Evolutionary conservation across 225 moss, liverwort and hornwort genomes (phyloP).

Genomic region (Sphagnum tenellum): DNA sequence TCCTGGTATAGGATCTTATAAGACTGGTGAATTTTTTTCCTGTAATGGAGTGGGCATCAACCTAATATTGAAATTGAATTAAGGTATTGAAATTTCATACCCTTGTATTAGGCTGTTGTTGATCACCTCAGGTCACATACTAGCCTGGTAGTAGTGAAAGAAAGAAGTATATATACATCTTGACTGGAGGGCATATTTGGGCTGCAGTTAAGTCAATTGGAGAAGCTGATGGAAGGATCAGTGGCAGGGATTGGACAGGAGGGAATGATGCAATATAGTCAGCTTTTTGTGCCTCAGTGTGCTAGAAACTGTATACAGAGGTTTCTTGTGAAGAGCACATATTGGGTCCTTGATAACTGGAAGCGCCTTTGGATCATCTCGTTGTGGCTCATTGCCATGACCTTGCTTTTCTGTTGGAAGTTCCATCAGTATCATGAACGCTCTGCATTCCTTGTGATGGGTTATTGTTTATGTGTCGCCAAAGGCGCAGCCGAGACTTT

Average conservation of each 20-base stretch:
- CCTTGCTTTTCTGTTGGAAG: slow-evolving; percentile 61
- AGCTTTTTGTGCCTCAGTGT: slow-evolving; percentile 38
- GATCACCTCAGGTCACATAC: no score
- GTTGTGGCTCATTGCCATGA: slow-evolving; percentile 61
- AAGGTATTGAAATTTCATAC: no score
- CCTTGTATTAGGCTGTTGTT: no score
- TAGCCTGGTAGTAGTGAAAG: no score
- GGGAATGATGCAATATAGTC: slow-evolving; percentile 50
- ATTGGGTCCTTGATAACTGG: slow-evolving; percentile 75
- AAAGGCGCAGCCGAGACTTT: slow-evolving; percentile 95
- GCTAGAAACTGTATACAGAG: slow-evolving; percentile 24
- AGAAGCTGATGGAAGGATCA: slow-evolving; percentile 76
- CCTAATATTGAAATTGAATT: no score
- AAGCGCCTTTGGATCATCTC: slow-evolving; percentile 74
- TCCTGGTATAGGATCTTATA: no score
- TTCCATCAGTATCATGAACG: slow-evolving; percentile 57
- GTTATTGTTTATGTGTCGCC: slow-evolving; percentile 58
- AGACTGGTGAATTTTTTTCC: no score
- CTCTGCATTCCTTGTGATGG: slow-evolving; percentile 47
- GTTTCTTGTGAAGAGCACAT: slow-evolving; percentile 27
- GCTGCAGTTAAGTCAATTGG: slow-evolving; percentile 71
- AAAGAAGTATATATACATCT: no score
- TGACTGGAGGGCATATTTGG: background rate
- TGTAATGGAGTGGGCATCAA: no score
- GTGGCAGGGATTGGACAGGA: slow-evolving; percentile 61